Evolutionary conservation across 176 grass and related monocot species (phyloP).

Genomic region (Oryza rufipogon): DNA sequence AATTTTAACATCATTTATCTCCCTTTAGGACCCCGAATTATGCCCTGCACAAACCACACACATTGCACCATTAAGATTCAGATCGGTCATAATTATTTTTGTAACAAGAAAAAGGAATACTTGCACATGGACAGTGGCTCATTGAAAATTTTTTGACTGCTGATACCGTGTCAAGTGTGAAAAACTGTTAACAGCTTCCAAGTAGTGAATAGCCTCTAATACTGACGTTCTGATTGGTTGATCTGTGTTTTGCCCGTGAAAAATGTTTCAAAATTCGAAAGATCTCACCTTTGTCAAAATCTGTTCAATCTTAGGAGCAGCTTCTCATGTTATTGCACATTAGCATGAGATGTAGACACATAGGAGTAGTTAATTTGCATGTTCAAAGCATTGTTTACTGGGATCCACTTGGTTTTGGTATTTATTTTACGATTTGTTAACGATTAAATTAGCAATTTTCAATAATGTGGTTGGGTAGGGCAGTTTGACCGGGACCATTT

Average conservation of each 20-base stretch:
- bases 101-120: neutral
- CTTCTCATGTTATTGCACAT: neutral
- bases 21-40: conserved; percentile 25
- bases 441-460: neutral
- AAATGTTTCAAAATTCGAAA: neutral
- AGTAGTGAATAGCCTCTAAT: neutral
- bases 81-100: conserved; percentile 17
- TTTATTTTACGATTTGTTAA: neutral
- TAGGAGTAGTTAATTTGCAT: neutral
- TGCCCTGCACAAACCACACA: conserved; percentile 14
- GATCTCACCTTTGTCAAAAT: neutral
- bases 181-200: neutral
- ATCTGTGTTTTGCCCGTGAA: neutral
- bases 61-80: conserved; percentile 41
- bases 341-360: neutral
- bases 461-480: conserved; percentile 9
- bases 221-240: neutral
- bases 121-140: conserved; percentile 32
- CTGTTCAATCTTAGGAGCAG: neutral
- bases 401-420: neutral
- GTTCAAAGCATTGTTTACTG: neutral
- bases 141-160: neutral
- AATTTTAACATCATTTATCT: conserved; percentile 56
- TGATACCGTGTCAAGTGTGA: neutral
- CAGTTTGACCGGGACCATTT: conserved; percentile 52